Evolutionary conservation across 2,329 filamentous ascomycete species (phyloP), one percentile per base, ranked within the genome.

Genomic region (Fusarium sacchari): DNA sequence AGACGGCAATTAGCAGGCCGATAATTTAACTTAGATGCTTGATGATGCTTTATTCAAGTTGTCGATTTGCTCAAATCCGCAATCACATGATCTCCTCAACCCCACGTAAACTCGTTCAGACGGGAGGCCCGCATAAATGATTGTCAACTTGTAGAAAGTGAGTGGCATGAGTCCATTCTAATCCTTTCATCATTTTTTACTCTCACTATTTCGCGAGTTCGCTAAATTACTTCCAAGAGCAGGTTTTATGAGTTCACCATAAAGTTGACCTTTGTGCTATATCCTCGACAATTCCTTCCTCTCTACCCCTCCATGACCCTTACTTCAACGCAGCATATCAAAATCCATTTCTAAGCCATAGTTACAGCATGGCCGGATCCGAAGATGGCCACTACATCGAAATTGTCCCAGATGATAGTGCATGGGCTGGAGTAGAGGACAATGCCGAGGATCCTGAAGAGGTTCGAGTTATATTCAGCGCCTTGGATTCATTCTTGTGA

Each of bases 371-470:
- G 74, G 68, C 68, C 39, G 65, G 42, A 44, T 63, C 67, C 14
- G 69, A 75, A 26, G 73, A 78, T 76, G 69, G 50, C 24, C 72
- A 65, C 37, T 60, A 60, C 39, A 75, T 69, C 32, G 57, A 71
- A 39, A 57, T 71, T 50, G 67, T 72, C 42, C 79, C 77, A 9
- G 82, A 84, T 24, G 81, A 85, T 47, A 79, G 80, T 60, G 80
- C 83, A 63, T 93, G 91, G 91, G 83, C 83, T 39, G 91, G 89
- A 6, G 86, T 92, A 59, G 90, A 91, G 72, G 89, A 92, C 64
- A 88, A 89, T 22, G 86, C 92, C 55, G 85, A 89, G 15, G 95
- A 98, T 77, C 90, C 91, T 0, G 94, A 97, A 72, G 96, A 99
- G 83, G 86, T 91, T 55, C 88, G 88, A 69, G 94, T 97, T 55